These are phyloP conservation scores for Ogataea neopini DNA, from an alignment of 805 yeast genomes.

Conservation along the genomic window DNA sequence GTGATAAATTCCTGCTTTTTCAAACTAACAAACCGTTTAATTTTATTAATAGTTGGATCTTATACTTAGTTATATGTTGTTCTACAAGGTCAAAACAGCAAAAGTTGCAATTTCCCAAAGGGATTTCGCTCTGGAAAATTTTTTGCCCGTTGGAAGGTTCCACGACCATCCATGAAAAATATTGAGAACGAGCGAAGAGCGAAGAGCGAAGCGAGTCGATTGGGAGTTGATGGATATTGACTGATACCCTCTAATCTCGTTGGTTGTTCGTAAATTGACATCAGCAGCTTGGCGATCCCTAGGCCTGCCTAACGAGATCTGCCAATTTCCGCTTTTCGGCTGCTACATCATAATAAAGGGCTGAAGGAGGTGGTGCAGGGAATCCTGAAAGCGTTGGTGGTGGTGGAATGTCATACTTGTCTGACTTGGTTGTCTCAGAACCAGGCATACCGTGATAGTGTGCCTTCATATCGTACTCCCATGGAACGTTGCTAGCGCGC, in stretches of 20 bases:
- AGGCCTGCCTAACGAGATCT: slow-evolving; percentile 16
- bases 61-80: not conserved
- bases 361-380: slow-evolving; percentile 42
- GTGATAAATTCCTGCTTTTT: slow-evolving; percentile 1
- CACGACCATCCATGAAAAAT: slow-evolving; percentile 4
- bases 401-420: slow-evolving; percentile 10
- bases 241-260: no score
- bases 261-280: no score
- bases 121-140: slow-evolving; percentile 10
- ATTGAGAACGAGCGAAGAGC: no score
- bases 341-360: slow-evolving; percentile 23
- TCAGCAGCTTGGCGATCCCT: no score
- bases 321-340: slow-evolving; percentile 22
- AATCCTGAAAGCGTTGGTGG: slow-evolving; percentile 25
- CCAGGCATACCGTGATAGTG: slow-evolving; percentile 42
- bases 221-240: no score
- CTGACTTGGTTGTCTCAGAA: not conserved
- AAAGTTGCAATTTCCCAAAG: slow-evolving; percentile 7
- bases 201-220: not conserved
- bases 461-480: slow-evolving; percentile 38
- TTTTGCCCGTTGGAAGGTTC: slow-evolving; percentile 4
- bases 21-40: not conserved
- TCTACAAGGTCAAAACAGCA: slow-evolving; percentile 9
- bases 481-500: slow-evolving; percentile 32
- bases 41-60: not conserved